These are phyloP conservation scores for Raphanus raphanistrum DNA, from an alignment of 345 rosid genomes.

Conservation along the genomic window DNA sequence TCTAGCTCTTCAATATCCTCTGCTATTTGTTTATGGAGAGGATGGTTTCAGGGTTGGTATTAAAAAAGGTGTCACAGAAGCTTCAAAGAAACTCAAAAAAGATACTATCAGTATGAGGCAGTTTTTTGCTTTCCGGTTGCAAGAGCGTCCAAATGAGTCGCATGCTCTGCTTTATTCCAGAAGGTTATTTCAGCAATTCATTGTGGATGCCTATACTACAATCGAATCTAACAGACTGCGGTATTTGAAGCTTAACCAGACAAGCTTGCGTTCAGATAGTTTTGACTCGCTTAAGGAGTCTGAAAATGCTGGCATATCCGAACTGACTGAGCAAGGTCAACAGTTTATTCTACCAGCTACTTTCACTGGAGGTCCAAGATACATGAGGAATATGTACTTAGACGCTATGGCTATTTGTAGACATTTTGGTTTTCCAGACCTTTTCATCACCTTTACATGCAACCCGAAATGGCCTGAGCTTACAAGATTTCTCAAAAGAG, in stretches of 20 bases:
- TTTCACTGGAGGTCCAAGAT: neutral
- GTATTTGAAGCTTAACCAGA: neutral
- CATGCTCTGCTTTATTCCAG: neutral
- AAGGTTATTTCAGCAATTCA: neutral
- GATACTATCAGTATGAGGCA: neutral
- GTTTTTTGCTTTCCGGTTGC: neutral
- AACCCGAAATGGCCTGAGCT: neutral
- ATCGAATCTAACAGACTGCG: neutral
- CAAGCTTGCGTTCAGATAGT: neutral
- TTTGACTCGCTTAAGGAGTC: neutral
- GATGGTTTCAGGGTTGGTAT: neutral
- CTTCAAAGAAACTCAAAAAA: neutral
- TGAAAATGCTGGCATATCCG: neutral
- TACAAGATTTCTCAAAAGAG: neutral
- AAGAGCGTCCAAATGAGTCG: neutral
- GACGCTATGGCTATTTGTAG: neutral
- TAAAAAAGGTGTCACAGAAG: neutral
- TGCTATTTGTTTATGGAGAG: neutral
- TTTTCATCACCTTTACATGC: neutral
- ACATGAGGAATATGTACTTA: neutral
- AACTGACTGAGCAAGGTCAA: neutral
- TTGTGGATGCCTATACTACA: neutral
- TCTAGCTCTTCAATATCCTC: neutral
- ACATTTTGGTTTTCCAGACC: neutral
- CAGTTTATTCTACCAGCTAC: neutral